phyloP scores from a whole-genome alignment of 2,329 filamentous ascomycete genomes.

The Xylaria sp. region DNA sequence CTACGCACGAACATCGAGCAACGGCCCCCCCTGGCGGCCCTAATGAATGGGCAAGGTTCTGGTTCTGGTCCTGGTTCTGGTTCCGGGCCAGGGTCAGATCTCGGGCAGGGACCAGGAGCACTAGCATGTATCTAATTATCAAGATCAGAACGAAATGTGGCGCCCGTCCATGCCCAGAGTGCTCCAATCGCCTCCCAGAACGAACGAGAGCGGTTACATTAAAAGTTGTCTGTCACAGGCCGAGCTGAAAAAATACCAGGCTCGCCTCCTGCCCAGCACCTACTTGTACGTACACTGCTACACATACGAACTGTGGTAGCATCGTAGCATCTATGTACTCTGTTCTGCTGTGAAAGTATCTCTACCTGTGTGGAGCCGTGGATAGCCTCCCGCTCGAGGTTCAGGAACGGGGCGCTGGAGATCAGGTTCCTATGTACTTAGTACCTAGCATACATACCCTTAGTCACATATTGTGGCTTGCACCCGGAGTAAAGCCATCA shows the following conservation, averaged over 20 bases:
- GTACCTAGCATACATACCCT: background rate
- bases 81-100: conserved; percentile 25
- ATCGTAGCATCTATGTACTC: background rate
- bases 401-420: conserved; percentile 13
- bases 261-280: conserved; percentile 2
- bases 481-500: conserved; percentile 1
- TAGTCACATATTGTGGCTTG: conserved; percentile 22
- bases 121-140: conserved; percentile 5
- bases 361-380: conserved; percentile 6
- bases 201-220: conserved; percentile 20
- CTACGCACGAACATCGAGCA: conserved; percentile 25
- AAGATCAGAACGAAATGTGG: conserved; percentile 31
- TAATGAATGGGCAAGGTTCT: conserved; percentile 21
- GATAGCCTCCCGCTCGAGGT: conserved; percentile 8
- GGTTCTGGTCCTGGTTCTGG: background rate
- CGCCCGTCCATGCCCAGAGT: conserved; percentile 13
- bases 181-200: conserved; percentile 26
- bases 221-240: conserved; percentile 13
- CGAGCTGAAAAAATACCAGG: conserved; percentile 22
- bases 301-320: background rate
- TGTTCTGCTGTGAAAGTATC: conserved; percentile 6
- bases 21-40: conserved; percentile 26
- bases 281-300: background rate
- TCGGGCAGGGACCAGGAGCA: conserved; percentile 19
- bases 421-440: background rate